Base-by-base conservation (phyloP, 306 rosid genomes). In the Trichosanthes cucumerina region DNA sequence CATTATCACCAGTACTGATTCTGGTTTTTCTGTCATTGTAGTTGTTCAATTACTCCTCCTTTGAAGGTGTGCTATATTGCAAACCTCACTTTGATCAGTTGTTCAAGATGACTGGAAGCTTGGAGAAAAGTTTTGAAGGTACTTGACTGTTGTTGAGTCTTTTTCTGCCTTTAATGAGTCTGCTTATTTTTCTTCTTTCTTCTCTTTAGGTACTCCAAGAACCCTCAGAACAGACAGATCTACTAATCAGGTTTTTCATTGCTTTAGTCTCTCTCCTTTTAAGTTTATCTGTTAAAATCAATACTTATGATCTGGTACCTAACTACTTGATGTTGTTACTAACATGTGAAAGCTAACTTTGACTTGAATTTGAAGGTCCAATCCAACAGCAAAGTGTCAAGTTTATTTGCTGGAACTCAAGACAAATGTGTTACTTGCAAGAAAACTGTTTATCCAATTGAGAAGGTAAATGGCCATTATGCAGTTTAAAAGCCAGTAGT, bases 11-110 rank as follows among this genome's bases (percentile, higher is more conserved):
- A 23, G 31, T 46, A 70, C 19, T 5, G 6, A 0, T 72, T 38
- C 38, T 77, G 28, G 21, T 66, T 50, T 65, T 44, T 74, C 36
- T 64, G 76, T 81, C 49, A 54, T 7, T 87, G 85, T 93, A 95
- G 99, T 85, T 95, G 78, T 84, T 96, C 80, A 93, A 95, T 54
- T 95, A 87, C 85, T 84, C 90, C 75, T 95, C 97, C 50, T 91
- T 91, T 65, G 97, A 95, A 86, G 96, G 99, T 41, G 92, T 92
- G 59, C 75, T 92, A 23, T 95, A 95, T 70, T 95, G 97, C 79
- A 95, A 95, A 86, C 99, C 99, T 84, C 97, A 95, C 88, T 95
- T 87, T 80, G 91, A 88, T 83, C 97, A 95, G 86, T 93, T 95
- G 49, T 85, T 91, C 39, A 95, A 92, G 90, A 88, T 80, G 92